Conservation (phyloP, 495 filamentous ascomycete genomes). For the Lophium mytilinum region DNA sequence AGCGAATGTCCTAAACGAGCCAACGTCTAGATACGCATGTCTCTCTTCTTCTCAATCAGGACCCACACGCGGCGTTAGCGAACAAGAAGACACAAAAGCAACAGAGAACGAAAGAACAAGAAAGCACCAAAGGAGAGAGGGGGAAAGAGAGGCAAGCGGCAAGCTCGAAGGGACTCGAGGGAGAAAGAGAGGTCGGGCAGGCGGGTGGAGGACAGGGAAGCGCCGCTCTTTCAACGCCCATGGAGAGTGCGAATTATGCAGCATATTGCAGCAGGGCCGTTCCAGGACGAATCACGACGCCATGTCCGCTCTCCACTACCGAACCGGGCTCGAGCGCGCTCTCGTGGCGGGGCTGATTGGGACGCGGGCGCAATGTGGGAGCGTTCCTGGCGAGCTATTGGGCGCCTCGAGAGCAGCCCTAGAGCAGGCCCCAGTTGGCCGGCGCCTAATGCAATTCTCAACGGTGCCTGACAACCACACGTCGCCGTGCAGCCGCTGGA, state of each 20-base stretch:
- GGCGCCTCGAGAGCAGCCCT: conserved; percentile 11
- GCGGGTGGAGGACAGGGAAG: not conserved
- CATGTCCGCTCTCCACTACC: not conserved
- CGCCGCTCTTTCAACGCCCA: not conserved
- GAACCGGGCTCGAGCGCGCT: not conserved
- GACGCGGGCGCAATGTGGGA: not conserved
- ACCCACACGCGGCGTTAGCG: not conserved
- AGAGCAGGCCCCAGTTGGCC: not conserved
- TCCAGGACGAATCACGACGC: conserved; percentile 2
- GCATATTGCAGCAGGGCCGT: conserved; percentile 4
- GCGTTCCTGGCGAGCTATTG: conserved; percentile 1
- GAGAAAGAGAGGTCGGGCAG: not conserved
- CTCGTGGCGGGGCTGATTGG: conserved; percentile 10
- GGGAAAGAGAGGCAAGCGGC: conserved; percentile 1
- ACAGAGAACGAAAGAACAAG: not conserved
- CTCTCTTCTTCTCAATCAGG: not conserved
- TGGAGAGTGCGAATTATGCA: not conserved
- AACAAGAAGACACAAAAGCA: not conserved
- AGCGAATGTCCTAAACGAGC: not conserved
- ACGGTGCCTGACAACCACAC: not conserved
- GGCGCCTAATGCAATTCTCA: not conserved
- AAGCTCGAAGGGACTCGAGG: not conserved
- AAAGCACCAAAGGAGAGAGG: conserved; percentile 1
- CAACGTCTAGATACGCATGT: conserved; percentile 8
- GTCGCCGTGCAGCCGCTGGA: not conserved